These are phyloP conservation scores for Alternaria brassicicola DNA, from an alignment of 2,329 filamentous ascomycete genomes.

Conservation along the genomic window DNA sequence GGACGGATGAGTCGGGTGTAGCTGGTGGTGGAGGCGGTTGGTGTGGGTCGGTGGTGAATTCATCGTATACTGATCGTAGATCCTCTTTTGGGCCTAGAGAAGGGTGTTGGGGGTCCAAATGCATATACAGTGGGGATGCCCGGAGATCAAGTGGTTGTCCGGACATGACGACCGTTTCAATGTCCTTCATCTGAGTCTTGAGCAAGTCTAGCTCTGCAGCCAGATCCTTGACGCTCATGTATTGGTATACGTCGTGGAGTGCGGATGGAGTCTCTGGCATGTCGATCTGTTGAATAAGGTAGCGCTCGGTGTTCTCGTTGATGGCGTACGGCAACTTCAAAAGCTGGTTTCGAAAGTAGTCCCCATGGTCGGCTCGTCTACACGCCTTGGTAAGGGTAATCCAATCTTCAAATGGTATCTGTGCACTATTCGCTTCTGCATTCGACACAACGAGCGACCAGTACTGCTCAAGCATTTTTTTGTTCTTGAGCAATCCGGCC, in stretches of 20 bases:
- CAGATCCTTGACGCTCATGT: constrained; percentile 26
- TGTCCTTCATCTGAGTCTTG: constrained; percentile 33
- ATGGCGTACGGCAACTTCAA: constrained; percentile 33
- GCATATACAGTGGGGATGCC: constrained; percentile 46
- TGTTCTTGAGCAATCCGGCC: constrained; percentile 36
- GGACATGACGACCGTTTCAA: constrained; percentile 41
- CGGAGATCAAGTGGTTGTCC: constrained; percentile 45
- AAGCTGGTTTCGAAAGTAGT: constrained; percentile 38
- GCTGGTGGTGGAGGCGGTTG: constrained; percentile 32
- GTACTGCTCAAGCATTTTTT: constrained; percentile 33
- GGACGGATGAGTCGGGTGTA: constrained; percentile 7
- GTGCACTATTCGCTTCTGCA: constrained; percentile 29
- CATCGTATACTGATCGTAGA: constrained; percentile 52
- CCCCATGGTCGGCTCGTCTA: constrained; percentile 23
- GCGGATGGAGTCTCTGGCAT: not conserved
- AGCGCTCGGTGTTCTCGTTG: constrained; percentile 14
- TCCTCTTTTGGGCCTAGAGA: constrained; percentile 34
- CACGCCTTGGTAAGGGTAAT: constrained; percentile 42
- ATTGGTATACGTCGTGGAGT: not conserved
- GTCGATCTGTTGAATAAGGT: constrained; percentile 15
- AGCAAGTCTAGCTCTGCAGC: constrained; percentile 26
- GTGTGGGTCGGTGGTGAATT: constrained; percentile 51
- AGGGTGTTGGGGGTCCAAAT: constrained; percentile 34
- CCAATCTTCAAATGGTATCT: constrained; percentile 41
- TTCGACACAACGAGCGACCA: constrained; percentile 36